Evolutionary conservation across 805 yeast genomes (phyloP), one percentile per base, ranked within the genome.

Genomic region (Danielia oregonensis): DNA sequence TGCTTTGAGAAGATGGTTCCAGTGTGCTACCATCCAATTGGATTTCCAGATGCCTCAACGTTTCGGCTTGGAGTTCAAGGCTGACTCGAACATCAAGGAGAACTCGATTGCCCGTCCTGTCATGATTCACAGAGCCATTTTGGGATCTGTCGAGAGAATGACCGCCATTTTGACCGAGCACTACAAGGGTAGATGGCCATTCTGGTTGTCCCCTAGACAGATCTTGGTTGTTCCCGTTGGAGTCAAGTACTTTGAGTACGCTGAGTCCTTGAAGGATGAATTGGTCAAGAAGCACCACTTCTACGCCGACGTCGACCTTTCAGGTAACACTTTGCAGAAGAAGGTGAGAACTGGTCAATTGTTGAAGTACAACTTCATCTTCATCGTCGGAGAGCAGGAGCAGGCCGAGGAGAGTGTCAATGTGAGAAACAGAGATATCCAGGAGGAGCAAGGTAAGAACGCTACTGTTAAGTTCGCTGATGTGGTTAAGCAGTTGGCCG

Each of bases 151-250:
- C 42, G 99, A 93, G 75, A 86, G 99, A 76, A 89, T 93, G 97
- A 86, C 96, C 44, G 98, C 97, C 44, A 91, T 93, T 52, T 79
- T 93, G 64, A 89, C 95, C 40, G 99, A 93, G 68, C 98, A 93
- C 71, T 93, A 74, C 68, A 96, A 89, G 59, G 99, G 99, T 56
- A 93, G 88, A 63, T 93, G 99, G 99, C 99, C 99, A 57, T 86
- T 93, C 76, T 93, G 98, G 98, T 75, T 93, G 59, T 89, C 97
- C n/a, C 99, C 99, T 56, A 84, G 98, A 72, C 99, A 93, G 70
- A 77, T 91, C 39, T 72, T 91, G 52, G 94, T 93, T 54, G 93
- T 93, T 19, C 98, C 98, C 51, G 97, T 93, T 52, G 97, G 96
- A 57, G 94, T 85, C 46, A 87, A 86, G 64, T 91, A 82, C 72